phyloP scores from a whole-genome alignment of 768 basidiomycete genomes.

The Lactarius quietus region DNA sequence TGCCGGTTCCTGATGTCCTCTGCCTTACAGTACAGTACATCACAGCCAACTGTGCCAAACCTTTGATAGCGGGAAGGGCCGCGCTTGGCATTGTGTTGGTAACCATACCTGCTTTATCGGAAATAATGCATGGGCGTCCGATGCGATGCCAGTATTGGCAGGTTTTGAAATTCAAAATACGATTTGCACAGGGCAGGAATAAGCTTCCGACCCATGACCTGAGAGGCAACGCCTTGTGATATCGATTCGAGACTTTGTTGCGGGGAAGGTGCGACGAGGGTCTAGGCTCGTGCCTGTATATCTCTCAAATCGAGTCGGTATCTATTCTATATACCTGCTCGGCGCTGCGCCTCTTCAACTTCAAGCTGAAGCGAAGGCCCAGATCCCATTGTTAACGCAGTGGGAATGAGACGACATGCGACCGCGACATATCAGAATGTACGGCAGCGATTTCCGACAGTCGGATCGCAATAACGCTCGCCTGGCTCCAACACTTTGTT shows the following conservation, averaged over 20 bases:
- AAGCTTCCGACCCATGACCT: neutral
- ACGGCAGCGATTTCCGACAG: neutral
- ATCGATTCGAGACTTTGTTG: neutral
- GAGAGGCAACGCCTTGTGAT: neutral
- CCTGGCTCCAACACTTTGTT: neutral
- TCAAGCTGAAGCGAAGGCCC: neutral
- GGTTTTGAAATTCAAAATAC: neutral
- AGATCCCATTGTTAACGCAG: neutral
- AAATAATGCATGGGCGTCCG: neutral
- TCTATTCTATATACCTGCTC: neutral
- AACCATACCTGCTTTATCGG: neutral
- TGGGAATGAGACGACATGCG: neutral
- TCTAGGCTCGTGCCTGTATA: neutral
- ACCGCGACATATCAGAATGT: neutral
- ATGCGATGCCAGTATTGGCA: neutral
- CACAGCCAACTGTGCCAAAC: neutral
- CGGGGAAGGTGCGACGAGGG: neutral
- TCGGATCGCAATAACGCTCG: neutral
- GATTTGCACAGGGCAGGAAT: neutral
- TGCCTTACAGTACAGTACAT: too few species aligned
- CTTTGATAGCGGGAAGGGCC: neutral
- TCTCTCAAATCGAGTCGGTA: too few species aligned
- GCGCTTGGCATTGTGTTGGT: neutral
- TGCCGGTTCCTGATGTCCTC: too few species aligned
- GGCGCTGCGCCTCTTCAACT: neutral